Evolutionary conservation across 148 eudicot genomes (phyloP).

Genomic region (Chenopodium quinoa): DNA sequence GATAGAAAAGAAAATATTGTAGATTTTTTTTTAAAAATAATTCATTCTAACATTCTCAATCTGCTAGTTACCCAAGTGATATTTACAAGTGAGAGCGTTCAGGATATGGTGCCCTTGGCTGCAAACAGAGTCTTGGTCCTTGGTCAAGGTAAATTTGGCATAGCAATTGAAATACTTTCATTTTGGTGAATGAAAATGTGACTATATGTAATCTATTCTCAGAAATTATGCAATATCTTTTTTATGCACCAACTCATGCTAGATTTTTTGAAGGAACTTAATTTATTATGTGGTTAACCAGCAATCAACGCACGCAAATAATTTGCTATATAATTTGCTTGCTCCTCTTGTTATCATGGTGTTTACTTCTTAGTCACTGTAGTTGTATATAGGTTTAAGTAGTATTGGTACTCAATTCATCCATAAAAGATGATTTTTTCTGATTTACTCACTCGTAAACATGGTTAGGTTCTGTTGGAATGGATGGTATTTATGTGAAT

Average conservation of each 20-base stretch:
- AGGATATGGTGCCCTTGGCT: conserved; percentile 61
- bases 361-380: not conserved
- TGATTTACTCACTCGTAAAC: not conserved
- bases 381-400: not conserved
- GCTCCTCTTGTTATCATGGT: not conserved
- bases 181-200: conserved; percentile 1
- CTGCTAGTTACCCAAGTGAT: conserved; percentile 60
- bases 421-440: not conserved
- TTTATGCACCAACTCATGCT: not conserved
- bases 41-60: conserved; percentile 3
- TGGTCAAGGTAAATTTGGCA: conserved; percentile 67
- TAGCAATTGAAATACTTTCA: not conserved
- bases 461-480: not conserved
- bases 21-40: not conserved
- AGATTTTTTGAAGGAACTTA: not conserved
- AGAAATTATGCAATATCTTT: not conserved
- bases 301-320: not conserved
- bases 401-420: not conserved
- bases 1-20: not conserved
- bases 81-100: conserved; percentile 75
- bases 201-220: not conserved
- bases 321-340: not conserved
- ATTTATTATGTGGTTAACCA: not conserved
- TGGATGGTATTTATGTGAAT: not conserved
- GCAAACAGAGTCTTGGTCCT: conserved; percentile 67